Evolutionary conservation across 2,329 filamentous ascomycete species (phyloP).

Genomic region (Plectosphaerella sp.): DNA sequence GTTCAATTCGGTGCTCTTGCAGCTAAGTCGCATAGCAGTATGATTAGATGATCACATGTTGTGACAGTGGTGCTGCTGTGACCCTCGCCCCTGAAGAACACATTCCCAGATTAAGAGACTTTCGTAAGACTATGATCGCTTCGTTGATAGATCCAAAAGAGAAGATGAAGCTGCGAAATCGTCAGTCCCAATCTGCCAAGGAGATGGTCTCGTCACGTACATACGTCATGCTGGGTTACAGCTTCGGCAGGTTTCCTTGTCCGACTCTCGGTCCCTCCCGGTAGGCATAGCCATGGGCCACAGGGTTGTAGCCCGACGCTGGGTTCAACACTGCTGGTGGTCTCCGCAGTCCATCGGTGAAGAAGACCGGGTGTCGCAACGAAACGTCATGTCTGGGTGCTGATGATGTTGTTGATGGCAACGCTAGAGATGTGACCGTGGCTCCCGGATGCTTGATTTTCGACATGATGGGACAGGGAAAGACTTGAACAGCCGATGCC

Average conservation of each 20-base stretch:
- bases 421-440: no score
- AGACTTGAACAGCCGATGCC: no score
- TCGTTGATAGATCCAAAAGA: not conserved
- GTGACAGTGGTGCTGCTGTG: not conserved
- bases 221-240: constrained; percentile 18
- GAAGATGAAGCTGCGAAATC: not conserved
- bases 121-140: not conserved
- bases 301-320: constrained; percentile 34
- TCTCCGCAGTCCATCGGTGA: constrained; percentile 59
- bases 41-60: not conserved
- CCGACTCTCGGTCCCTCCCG: constrained; percentile 33
- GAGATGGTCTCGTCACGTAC: not conserved
- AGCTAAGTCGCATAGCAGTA: not conserved
- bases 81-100: no score
- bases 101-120: no score
- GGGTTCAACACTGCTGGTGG: constrained; percentile 35
- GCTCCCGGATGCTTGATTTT: no score
- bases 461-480: no score
- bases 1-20: not conserved
- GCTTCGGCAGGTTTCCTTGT: constrained; percentile 24
- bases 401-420: not conserved
- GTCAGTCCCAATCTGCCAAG: not conserved
- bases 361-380: constrained; percentile 69
- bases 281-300: constrained; percentile 59
- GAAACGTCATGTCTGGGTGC: constrained; percentile 48